Evolutionary conservation across 306 rosid species (phyloP).

Genomic region (Pterocarpus santalinus): DNA sequence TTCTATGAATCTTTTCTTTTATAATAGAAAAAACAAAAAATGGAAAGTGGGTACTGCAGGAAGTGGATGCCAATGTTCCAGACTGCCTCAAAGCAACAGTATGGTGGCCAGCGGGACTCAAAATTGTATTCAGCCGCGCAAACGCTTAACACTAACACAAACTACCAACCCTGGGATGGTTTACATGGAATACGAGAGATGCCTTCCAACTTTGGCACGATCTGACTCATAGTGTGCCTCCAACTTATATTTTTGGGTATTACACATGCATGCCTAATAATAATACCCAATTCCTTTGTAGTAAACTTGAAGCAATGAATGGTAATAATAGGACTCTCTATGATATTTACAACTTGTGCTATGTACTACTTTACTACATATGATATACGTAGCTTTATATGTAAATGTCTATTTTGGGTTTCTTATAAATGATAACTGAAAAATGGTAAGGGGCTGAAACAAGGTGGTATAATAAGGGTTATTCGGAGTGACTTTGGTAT

Average conservation of each 20-base stretch:
- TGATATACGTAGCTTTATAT: slow-evolving; percentile 5
- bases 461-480: not conserved
- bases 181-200: slow-evolving; percentile 1
- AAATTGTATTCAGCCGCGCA: not conserved
- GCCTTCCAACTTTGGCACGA: not conserved
- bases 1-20: slow-evolving; percentile 19
- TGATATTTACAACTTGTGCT: not conserved
- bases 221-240: slow-evolving; percentile 3
- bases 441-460: not conserved
- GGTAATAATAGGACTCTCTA: not conserved
- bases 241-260: not conserved
- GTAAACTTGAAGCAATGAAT: slow-evolving; percentile 28
- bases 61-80: slow-evolving; percentile 40
- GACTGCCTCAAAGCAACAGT: slow-evolving; percentile 24
- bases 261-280: not conserved
- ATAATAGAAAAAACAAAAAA: slow-evolving; percentile 5
- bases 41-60: slow-evolving; percentile 39
- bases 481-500: slow-evolving; percentile 40
- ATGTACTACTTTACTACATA: slow-evolving; percentile 8
- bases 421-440: slow-evolving; percentile 26
- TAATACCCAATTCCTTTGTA: slow-evolving; percentile 7
- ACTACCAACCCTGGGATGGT: slow-evolving; percentile 32
- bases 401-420: slow-evolving; percentile 12
- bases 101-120: slow-evolving; percentile 36
- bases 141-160: slow-evolving; percentile 3